Conservation (phyloP, 371 early-diverging fungal genomes). For the Mucor plumbeus region DNA sequence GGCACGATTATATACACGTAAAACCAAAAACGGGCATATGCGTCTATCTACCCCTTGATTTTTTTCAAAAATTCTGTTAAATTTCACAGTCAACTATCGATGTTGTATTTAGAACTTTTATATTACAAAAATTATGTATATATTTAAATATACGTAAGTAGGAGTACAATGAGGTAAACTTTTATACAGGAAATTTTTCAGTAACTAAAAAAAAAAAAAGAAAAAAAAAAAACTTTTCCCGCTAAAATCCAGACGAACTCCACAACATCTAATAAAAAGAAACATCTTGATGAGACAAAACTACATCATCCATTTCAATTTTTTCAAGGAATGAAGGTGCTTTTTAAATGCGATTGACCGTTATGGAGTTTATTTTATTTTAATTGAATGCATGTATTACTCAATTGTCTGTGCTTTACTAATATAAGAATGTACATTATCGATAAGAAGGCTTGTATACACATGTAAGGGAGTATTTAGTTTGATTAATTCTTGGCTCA, state of each 20-base stretch:
- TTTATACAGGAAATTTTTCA: background rate
- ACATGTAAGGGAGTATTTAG: background rate
- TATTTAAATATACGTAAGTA: too few species aligned
- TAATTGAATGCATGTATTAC: background rate
- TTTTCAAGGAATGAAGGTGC: background rate
- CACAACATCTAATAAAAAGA: background rate
- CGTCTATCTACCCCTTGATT: too few species aligned
- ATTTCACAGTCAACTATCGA: too few species aligned
- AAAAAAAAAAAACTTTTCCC: background rate
- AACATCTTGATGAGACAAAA: background rate
- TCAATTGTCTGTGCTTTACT: background rate
- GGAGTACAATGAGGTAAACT: too few species aligned
- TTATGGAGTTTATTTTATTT: background rate
- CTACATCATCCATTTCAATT: background rate
- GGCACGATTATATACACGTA: too few species aligned
- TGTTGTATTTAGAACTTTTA: too few species aligned
- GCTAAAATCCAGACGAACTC: background rate
- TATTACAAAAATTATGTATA: too few species aligned
- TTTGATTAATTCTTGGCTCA: background rate
- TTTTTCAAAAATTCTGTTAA: too few species aligned
- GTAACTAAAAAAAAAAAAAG: background rate
- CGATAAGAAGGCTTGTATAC: background rate
- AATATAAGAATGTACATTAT: conserved; percentile 1
- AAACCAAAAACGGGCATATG: too few species aligned
- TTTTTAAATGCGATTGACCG: background rate